phyloP scores from a whole-genome alignment of 805 yeast genomes.

The Yarrowia osloensis region DNA sequence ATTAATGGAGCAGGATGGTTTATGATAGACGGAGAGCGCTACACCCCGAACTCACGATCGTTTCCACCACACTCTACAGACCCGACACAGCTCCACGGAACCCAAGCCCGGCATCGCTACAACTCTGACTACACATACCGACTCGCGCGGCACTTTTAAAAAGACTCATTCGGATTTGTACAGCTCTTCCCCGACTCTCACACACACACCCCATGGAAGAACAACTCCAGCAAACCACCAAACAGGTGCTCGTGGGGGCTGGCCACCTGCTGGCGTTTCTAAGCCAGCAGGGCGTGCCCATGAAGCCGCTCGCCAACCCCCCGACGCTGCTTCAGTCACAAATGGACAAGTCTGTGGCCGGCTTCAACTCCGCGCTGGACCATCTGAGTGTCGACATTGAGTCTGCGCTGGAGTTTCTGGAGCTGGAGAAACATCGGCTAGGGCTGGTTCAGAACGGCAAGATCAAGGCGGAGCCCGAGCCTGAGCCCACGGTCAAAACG shows the following conservation, averaged over 20 bases:
- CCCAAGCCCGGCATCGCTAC: too few relatives aligned
- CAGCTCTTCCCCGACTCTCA: neutral
- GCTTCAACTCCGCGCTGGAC: constrained; percentile 14
- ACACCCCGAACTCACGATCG: neutral
- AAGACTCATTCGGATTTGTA: too few relatives aligned
- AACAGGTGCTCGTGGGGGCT: constrained; percentile 22
- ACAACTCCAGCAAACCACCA: neutral
- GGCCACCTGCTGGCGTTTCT: constrained; percentile 30
- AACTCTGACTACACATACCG: too few relatives aligned
- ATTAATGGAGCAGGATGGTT: neutral
- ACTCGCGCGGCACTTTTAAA: too few relatives aligned
- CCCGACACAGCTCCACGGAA: neutral
- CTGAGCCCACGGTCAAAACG: neutral
- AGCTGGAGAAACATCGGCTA: constrained; percentile 10
- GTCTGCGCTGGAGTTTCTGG: constrained; percentile 17
- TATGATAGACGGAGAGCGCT: neutral
- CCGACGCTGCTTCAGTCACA: constrained; percentile 35
- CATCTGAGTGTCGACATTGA: constrained; percentile 3
- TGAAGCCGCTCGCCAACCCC: constrained; percentile 35
- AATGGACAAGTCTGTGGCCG: constrained; percentile 33
- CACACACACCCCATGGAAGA: constrained; percentile 5
- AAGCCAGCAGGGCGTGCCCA: constrained; percentile 15
- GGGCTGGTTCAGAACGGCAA: neutral
- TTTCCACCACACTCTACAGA: too few relatives aligned
- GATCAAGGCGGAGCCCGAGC: neutral